A percentile compares a stretch with the other conserved stretches of the same genome.
phyloP scores from a whole-genome alignment of 306 rosid genomes.

The Inga laurina region DNA sequence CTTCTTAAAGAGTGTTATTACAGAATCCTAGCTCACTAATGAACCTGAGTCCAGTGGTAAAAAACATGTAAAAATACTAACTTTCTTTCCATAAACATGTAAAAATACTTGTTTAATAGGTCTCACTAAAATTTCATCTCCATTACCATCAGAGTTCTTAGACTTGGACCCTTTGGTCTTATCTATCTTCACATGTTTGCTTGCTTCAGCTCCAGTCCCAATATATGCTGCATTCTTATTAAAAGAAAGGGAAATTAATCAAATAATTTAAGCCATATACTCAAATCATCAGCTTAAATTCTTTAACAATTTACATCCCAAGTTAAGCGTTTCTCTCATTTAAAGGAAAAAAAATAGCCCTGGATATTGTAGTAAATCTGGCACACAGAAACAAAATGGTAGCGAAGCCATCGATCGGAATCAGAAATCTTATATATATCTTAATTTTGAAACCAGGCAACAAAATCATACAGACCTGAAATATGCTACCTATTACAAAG shows the following conservation, averaged over 20 bases:
- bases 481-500: conserved; percentile 13
- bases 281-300: conserved; percentile 14
- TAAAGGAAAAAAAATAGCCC: not conserved
- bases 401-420: not conserved
- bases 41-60: not conserved
- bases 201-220: conserved; percentile 34
- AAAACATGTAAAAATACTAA: conserved; percentile 4
- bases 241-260: not conserved
- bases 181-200: conserved; percentile 31
- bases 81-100: not conserved
- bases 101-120: conserved; percentile 45
- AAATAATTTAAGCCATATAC: conserved; percentile 13
- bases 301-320: not conserved
- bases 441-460: not conserved
- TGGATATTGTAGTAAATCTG: conserved; percentile 5
- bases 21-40: not conserved
- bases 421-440: not conserved
- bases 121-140: conserved; percentile 49
- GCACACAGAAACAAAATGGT: not conserved
- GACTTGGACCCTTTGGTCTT: conserved; percentile 34
- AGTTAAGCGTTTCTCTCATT: not conserved
- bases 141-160: conserved; percentile 44
- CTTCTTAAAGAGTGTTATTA: not conserved
- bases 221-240: conserved; percentile 40
- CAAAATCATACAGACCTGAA: not conserved